Conservation (phyloP, 768 basidiomycete species). For the Rhizopogon rudus region DNA sequence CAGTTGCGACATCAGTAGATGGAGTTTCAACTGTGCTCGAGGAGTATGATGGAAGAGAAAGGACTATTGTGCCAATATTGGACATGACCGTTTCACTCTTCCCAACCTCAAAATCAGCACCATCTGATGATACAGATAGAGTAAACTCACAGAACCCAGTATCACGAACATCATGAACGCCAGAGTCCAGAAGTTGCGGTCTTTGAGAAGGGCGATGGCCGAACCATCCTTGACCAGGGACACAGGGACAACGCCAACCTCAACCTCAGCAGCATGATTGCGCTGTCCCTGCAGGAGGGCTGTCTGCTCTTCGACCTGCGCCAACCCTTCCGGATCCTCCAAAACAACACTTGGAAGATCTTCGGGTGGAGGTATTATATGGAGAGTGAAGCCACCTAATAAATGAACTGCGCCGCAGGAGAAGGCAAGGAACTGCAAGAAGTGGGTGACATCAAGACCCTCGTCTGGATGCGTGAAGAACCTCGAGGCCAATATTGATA, state of each 20-base stretch:
- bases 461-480: constrained; percentile 49
- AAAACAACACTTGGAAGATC: not conserved
- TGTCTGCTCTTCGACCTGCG: constrained; percentile 22
- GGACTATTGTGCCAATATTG: constrained; percentile 73
- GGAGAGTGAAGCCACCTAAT: constrained; percentile 45
- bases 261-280: constrained; percentile 9
- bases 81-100: constrained; percentile 82
- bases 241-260: constrained; percentile 22
- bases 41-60: constrained; percentile 46
- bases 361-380: constrained; percentile 9
- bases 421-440: constrained; percentile 53
- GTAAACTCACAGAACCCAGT: constrained; percentile 62
- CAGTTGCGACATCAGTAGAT: constrained; percentile 34
- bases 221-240: constrained; percentile 13
- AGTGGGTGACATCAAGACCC: constrained; percentile 44
- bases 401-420: constrained; percentile 49
- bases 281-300: constrained; percentile 20
- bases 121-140: no score
- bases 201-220: constrained; percentile 42
- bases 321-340: constrained; percentile 9
- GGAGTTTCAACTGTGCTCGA: constrained; percentile 9
- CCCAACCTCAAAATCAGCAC: not conserved
- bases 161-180: constrained; percentile 41
- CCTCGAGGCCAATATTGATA: constrained; percentile 57
- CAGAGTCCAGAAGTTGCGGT: constrained; percentile 65